Evolutionary conservation across 1,284 basidiomycete species (phyloP).

Genomic region (Porphyrellus sp.): DNA sequence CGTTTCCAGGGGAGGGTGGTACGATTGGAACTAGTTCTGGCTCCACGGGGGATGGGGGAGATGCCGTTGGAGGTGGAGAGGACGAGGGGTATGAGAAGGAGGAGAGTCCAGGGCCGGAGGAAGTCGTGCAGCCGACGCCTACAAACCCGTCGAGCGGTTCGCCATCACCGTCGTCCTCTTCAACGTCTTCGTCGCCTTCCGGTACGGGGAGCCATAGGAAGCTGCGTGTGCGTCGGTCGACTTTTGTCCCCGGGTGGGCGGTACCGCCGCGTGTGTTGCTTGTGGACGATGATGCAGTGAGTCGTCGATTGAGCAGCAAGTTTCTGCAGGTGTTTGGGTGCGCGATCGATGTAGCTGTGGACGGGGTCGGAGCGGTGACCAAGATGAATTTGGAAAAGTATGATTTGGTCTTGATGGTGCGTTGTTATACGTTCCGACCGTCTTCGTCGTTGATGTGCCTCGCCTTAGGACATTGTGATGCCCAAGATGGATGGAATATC

Average conservation of each 20-base stretch:
- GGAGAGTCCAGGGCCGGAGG: conserved; percentile 32
- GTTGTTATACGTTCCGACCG: conserved; percentile 28
- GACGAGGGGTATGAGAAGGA: conserved; percentile 29
- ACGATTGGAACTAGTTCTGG: conserved; percentile 14
- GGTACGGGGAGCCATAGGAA: conserved; percentile 18
- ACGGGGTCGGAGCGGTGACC: conserved; percentile 91
- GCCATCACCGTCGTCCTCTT: conserved; percentile 20
- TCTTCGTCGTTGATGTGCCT: background rate
- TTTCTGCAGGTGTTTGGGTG: conserved; percentile 96
- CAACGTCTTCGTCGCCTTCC: conserved; percentile 15
- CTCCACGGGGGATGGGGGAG: background rate
- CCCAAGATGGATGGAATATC: conserved; percentile 88
- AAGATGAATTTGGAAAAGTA: conserved; percentile 97
- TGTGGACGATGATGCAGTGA: conserved; percentile 95
- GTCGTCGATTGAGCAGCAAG: conserved; percentile 83
- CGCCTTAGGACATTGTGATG: conserved; percentile 84
- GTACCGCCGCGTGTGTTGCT: conserved; percentile 84
- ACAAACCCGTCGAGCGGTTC: conserved; percentile 22
- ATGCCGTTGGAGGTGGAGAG: conserved; percentile 10
- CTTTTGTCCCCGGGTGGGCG: conserved; percentile 87
- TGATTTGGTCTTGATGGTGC: conserved; percentile 90
- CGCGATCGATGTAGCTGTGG: conserved; percentile 89
- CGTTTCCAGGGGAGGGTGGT: conserved; percentile 40
- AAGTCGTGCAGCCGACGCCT: conserved; percentile 33
- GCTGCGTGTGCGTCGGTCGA: conserved; percentile 65